Conservation (phyloP, 257 asterid species). For the Ballota nigra region DNA sequence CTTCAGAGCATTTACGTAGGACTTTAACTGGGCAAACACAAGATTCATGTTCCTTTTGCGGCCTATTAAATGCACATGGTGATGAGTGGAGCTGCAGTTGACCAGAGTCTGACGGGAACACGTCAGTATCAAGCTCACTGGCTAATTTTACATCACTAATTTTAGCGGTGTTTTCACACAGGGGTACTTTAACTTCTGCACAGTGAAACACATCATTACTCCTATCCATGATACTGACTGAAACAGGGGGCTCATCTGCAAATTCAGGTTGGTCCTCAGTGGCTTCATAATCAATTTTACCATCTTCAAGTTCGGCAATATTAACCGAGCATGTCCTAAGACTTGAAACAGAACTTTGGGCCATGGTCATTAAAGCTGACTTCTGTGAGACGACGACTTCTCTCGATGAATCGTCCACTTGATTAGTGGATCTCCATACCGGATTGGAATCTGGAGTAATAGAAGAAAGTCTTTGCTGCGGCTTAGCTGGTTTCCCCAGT, state of each 20-base stretch:
- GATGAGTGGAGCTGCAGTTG: conserved; percentile 25
- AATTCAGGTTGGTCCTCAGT: conserved; percentile 23
- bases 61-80: conserved; percentile 20
- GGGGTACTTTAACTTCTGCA: conserved; percentile 25
- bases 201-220: conserved; percentile 18
- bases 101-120: conserved; percentile 25
- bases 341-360: conserved; percentile 28
- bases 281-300: conserved; percentile 26
- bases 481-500: conserved; percentile 20
- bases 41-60: conserved; percentile 30
- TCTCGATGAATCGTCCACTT: conserved; percentile 31
- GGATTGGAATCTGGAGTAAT: conserved; percentile 25
- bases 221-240: conserved; percentile 17
- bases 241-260: conserved; percentile 17
- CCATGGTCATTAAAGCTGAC: conserved; percentile 20
- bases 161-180: conserved; percentile 24
- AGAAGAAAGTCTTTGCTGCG: conserved; percentile 30
- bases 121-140: conserved; percentile 26
- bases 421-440: conserved; percentile 23
- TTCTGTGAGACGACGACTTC: conserved; percentile 28
- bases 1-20: conserved; percentile 35
- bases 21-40: conserved; percentile 28
- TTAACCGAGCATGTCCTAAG: conserved; percentile 40
- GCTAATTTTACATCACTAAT: conserved; percentile 25
- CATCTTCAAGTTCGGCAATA: conserved; percentile 26